phyloP scores from a whole-genome alignment of 768 basidiomycete species.

The Zangia roseola region DNA sequence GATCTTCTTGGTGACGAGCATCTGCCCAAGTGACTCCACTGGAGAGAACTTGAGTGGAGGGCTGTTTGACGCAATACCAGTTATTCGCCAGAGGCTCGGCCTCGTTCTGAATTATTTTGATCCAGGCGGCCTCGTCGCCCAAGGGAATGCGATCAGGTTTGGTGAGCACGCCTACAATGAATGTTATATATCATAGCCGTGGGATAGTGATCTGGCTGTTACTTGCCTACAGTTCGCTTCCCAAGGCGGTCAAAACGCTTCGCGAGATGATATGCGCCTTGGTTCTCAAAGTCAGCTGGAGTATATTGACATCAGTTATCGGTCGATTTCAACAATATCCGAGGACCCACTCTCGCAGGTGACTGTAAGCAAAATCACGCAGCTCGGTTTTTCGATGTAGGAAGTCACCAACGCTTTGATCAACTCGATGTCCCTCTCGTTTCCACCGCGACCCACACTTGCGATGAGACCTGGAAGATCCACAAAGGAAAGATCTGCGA shows the following conservation, averaged over 20 bases:
- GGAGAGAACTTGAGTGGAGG: slow-evolving; percentile 25
- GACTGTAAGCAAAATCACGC: slow-evolving; percentile 67
- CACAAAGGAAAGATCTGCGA: slow-evolving; percentile 64
- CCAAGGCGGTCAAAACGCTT: slow-evolving; percentile 60
- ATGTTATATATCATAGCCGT: too few relatives aligned
- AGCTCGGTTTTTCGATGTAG: slow-evolving; percentile 65
- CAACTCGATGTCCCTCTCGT: slow-evolving; percentile 56
- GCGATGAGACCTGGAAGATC: slow-evolving; percentile 68
- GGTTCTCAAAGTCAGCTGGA: slow-evolving; percentile 79
- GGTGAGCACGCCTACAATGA: slow-evolving; percentile 42
- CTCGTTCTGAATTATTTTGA: slow-evolving; percentile 55
- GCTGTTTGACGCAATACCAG: slow-evolving; percentile 44
- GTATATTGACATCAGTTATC: slow-evolving; percentile 37
- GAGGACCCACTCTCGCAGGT: slow-evolving; percentile 36
- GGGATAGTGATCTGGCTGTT: slow-evolving; percentile 53
- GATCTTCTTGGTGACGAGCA: slow-evolving; percentile 55
- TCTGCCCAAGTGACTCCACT: slow-evolving; percentile 47
- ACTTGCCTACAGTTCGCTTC: slow-evolving; percentile 65
- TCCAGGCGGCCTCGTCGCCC: slow-evolving; percentile 41
- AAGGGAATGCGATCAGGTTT: slow-evolving; percentile 63
- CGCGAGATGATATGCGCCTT: slow-evolving; percentile 66
- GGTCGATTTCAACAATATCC: slow-evolving; percentile 9
- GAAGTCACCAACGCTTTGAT: slow-evolving; percentile 55
- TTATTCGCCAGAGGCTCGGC: slow-evolving; percentile 30
- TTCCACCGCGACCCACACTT: slow-evolving; percentile 48